Evolutionary conservation across 441 rosid genomes (phyloP).

Genomic region (Macaranga tanarius): DNA sequence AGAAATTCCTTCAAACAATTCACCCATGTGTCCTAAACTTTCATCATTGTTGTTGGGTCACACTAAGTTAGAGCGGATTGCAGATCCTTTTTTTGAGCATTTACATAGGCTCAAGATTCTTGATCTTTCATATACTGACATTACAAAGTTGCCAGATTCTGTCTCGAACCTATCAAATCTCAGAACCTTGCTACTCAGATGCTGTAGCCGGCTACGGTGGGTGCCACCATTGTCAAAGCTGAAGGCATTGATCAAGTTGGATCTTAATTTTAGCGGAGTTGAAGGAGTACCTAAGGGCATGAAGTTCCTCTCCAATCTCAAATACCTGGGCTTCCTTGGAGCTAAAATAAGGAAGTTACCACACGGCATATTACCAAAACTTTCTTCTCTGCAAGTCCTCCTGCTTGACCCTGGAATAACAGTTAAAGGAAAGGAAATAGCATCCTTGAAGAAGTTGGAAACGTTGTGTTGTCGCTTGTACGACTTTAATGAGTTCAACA

Average conservation of each 20-base stretch:
- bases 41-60: not conserved
- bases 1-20: not conserved
- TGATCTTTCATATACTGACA: not conserved
- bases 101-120: conserved; percentile 11
- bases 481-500: conserved; percentile 2
- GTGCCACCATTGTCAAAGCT: conserved; percentile 22
- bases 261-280: conserved; percentile 9
- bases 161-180: conserved; percentile 22
- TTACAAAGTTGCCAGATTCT: conserved; percentile 18
- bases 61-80: not conserved
- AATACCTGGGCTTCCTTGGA: not conserved
- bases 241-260: conserved; percentile 14
- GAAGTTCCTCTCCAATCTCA: conserved; percentile 20
- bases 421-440: conserved; percentile 14
- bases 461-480: conserved; percentile 1
- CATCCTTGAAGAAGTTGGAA: conserved; percentile 24
- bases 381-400: conserved; percentile 9
- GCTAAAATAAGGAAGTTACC: not conserved
- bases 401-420: not conserved
- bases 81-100: not conserved
- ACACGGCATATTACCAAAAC: not conserved
- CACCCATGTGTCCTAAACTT: conserved; percentile 9
- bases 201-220: not conserved
- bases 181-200: not conserved
- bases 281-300: conserved; percentile 17